Evolutionary conservation across 371 early-diverging fungal genomes (phyloP).

Genomic region (Mucor plumbeus): DNA sequence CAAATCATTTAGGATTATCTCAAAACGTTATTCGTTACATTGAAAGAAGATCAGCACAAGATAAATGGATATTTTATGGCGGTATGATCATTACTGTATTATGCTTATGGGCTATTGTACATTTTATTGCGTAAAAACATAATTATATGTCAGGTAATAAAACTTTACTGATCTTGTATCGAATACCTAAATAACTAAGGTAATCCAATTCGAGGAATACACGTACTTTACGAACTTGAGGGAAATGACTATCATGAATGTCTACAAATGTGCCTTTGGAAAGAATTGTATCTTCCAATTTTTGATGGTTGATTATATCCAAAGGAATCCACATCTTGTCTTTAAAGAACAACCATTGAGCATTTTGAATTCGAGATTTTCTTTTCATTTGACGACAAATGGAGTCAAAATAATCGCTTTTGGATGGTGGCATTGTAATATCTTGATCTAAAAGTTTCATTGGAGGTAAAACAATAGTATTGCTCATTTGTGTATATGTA

Average conservation of each 20-base stretch:
- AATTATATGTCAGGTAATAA: not conserved
- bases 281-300: conserved; percentile 40
- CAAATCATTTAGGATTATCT: conserved; percentile 84
- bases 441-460: not conserved
- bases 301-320: conserved; percentile 37
- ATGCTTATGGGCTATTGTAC: conserved; percentile 65
- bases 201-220: conserved; percentile 44
- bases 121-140: conserved; percentile 55
- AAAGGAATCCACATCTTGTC: conserved; percentile 43
- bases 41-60: conserved; percentile 79
- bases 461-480: not conserved
- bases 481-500: not conserved
- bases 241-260: conserved; percentile 44
- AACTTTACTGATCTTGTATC: conserved; percentile 8
- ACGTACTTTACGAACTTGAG: conserved; percentile 40
- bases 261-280: conserved; percentile 45
- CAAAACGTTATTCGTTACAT: conserved; percentile 82
- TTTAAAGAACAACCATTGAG: conserved; percentile 42
- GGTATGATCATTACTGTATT: conserved; percentile 69
- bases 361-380: not conserved
- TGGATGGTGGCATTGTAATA: not conserved
- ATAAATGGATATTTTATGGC: conserved; percentile 82
- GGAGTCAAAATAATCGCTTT: not conserved
- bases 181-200: conserved; percentile 32
- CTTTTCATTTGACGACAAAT: not conserved